A percentile compares a stretch with the other conserved stretches of the same genome.
Evolutionary conservation across 2,329 filamentous ascomycete genomes (phyloP).

Genomic region (Setomelanomma holmii): DNA sequence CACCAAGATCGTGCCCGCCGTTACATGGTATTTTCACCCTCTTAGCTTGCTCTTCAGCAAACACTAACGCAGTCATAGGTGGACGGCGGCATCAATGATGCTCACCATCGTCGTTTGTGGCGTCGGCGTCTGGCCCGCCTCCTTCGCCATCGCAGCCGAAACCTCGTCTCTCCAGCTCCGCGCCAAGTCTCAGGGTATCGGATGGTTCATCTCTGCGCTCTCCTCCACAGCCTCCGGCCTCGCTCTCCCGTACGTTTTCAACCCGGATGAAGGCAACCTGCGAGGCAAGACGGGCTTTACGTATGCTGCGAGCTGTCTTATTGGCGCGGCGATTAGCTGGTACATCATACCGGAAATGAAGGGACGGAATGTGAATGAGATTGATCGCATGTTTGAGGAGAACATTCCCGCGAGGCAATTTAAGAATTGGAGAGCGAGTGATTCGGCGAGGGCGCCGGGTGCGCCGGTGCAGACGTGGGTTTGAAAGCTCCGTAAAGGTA

Average conservation of each 20-base stretch:
- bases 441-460: constrained; percentile 1
- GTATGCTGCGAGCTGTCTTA: constrained; percentile 45
- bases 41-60: background rate
- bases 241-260: constrained; percentile 61
- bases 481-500: background rate
- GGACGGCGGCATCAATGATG: constrained; percentile 51
- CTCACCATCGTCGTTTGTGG: constrained; percentile 53
- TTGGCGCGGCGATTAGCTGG: constrained; percentile 51
- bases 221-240: constrained; percentile 55
- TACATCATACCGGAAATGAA: constrained; percentile 62
- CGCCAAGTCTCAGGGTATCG: constrained; percentile 54
- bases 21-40: constrained; percentile 46
- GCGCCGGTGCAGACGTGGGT: background rate
- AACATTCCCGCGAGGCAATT: constrained; percentile 22
- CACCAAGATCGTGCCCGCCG: constrained; percentile 45
- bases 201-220: constrained; percentile 53
- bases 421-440: constrained; percentile 18
- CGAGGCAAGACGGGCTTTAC: constrained; percentile 53
- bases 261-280: constrained; percentile 53
- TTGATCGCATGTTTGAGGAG: constrained; percentile 53
- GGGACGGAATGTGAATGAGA: constrained; percentile 56
- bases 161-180: constrained; percentile 55
- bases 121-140: constrained; percentile 54
- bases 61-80: constrained; percentile 37
- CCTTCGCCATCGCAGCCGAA: constrained; percentile 54